Evolutionary conservation across 2,329 filamentous ascomycete genomes (phyloP), one percentile per base, ranked within the genome.

Genomic region (Dactylonectria estremocensis): DNA sequence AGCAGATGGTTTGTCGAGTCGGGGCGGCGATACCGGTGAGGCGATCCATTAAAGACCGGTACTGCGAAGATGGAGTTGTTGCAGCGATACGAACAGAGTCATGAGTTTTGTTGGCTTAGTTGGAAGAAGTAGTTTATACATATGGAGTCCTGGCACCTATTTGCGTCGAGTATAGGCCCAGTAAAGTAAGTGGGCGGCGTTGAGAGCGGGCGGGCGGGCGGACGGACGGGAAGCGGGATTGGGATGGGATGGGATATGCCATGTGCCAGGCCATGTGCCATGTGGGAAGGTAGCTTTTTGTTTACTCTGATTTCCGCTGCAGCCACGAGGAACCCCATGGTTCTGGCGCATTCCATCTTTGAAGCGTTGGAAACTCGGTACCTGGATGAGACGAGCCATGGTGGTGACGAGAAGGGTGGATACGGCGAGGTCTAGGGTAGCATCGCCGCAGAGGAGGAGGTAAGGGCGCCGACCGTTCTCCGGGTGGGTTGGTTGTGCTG

Each of bases 221-320:
- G 62, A 60, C 56, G 63, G 63, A 57, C 63, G 63, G 63, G 55
- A 52, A 61, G 63, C 63, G 63, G 63, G 63, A 61, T 52, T 18
- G 50, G 46, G 22, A 28, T 50, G 46, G 24, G 24, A 52, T 33
- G 46, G 24, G 24, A 52, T 33, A n/a, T 61, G 57, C 63, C 50
- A 65, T 60, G 49, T 55, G 62, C 55, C 54, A 31, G n/a, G 54
- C 31, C 28, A 59, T 45, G 16, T 49, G 57, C 57, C 56, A 57
- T 65, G 62, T 55, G 63, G 46, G 18, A 64, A 22, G 33, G 62
- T 55, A 40, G 49, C 46, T 10, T 37, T 59, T 33, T 54, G 16
- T 13, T 46, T 48, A n/a, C 24, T 33, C 10, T 49, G 49, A n/a
- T 54, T 24, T 58, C 45, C 40, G 58, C 40, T 46, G n/a, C 24